Evolutionary conservation across 2,329 filamentous ascomycete species (phyloP).

Genomic region (Passalora sequoiae): DNA sequence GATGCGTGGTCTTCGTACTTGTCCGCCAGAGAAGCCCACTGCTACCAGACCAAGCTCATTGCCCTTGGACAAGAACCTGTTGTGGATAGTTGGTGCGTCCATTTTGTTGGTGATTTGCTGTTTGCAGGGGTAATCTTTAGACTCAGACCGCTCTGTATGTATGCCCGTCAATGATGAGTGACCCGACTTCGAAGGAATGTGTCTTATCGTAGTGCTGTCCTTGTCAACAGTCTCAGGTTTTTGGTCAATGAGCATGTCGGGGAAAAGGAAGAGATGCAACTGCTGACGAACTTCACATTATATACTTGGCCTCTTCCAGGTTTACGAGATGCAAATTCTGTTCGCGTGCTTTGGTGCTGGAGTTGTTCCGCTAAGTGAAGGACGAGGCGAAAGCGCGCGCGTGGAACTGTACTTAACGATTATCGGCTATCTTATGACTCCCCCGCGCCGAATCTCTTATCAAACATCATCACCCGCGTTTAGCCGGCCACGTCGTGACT

Average conservation of each 20-base stretch:
- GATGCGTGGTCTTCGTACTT: slow-evolving; percentile 53
- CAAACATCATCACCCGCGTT: no score
- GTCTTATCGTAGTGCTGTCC: no score
- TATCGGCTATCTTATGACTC: no score
- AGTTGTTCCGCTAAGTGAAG: slow-evolving; percentile 6
- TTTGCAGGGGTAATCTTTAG: not conserved
- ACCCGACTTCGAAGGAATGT: no score
- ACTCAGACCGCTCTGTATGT: not conserved
- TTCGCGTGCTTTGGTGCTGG: slow-evolving; percentile 3
- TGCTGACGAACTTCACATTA: slow-evolving; percentile 1
- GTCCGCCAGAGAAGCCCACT: slow-evolving; percentile 92
- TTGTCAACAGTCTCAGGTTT: not conserved
- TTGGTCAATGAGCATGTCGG: not conserved
- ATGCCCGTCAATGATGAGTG: not conserved
- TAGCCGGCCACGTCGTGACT: no score
- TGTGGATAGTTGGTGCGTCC: slow-evolving; percentile 53
- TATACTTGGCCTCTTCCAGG: not conserved
- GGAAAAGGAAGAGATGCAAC: not conserved
- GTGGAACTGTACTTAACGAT: not conserved
- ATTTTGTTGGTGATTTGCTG: slow-evolving; percentile 18
- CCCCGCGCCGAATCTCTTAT: no score
- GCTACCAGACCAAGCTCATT: slow-evolving; percentile 86
- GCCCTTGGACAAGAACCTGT: slow-evolving; percentile 73
- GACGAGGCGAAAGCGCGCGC: not conserved
- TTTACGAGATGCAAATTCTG: slow-evolving; percentile 6